Base-by-base conservation (phyloP, 495 filamentous ascomycete genomes). In the Aspergillus cavernicola region DNA sequence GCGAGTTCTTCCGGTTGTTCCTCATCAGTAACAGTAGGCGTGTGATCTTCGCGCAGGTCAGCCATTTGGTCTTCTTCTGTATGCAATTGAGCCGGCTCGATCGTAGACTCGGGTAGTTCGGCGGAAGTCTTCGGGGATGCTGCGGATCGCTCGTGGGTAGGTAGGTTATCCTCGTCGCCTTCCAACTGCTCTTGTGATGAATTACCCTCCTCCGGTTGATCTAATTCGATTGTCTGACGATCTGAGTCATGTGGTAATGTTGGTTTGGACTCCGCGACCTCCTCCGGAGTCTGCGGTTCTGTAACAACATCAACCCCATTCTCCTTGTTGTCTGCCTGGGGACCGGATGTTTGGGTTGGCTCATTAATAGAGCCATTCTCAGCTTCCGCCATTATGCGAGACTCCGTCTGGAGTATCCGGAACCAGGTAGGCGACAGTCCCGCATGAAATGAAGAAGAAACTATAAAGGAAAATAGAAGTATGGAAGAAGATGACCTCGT, bases 371-470 rank as follows among this genome's bases (percentile, higher is more conserved):
- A 65, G 68, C 69, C 69, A 55, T 66, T 58, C 51, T 71, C 70
- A 54, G 70, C 68, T 61, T 75, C 74, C 65, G 70, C 74, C 74
- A 77, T 77, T 67, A 61, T 64, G 63, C 63, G 53, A 63, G 64
- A 69, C 70, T 69, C 65, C 66, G 60, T 59, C 53, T 64, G 66
- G 62, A 69, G 65, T 55, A 50, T 57, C 61, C 39, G 40, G 60
- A 59, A 60, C 40, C 60, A 56, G 59, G 42, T 53, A 64, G 58
- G 56, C 32, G 44, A 57, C 46, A 35, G 51, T 59, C 62, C 64
- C 58, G 58, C 70, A 75, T 73, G 50, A 64, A 65, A 39, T 31
- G 13, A 47, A 47, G 24, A 12, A 39, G 24, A 53, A 18, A 65
- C 63, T 60, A 33, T 7, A 9, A 33, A 3, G 11, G 11, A 47